Percentiles rank a stretch among this genome's conserved stretches.
Conservation (phyloP, 2,329 filamentous ascomycete species). For the Cordyceps fumosorosea region DNA sequence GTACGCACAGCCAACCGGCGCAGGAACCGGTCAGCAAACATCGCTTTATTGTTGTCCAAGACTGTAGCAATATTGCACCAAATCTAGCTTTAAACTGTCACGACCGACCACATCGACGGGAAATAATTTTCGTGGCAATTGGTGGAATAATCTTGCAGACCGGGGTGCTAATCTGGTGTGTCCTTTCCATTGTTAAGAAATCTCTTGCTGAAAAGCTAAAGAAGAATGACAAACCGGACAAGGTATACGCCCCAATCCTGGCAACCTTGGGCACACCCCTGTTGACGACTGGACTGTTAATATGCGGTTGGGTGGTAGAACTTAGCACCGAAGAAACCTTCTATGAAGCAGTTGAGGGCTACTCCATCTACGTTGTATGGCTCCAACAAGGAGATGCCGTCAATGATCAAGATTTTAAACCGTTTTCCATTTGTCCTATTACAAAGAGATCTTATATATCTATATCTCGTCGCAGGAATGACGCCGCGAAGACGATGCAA, state of each 20-base stretch:
- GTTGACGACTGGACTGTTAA: constrained; percentile 19
- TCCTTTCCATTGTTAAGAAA: background rate
- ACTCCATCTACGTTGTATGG: constrained; percentile 20
- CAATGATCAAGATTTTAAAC: constrained; percentile 24
- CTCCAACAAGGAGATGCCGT: constrained; percentile 23
- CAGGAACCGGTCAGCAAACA: background rate
- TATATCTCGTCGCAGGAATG: background rate
- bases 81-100: background rate
- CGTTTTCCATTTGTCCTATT: constrained; percentile 18
- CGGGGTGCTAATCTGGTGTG: background rate
- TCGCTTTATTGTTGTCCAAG: background rate
- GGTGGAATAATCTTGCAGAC: background rate
- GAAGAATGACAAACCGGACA: background rate
- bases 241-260: background rate
- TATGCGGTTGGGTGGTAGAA: constrained; percentile 28
- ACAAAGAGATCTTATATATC: background rate
- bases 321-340: constrained; percentile 21
- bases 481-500: background rate
- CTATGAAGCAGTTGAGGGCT: constrained; percentile 11
- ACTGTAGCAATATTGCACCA: background rate
- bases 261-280: background rate
- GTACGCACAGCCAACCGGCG: no score
- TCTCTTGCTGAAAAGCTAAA: background rate
- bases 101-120: background rate
- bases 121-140: background rate